Percentiles rank a stretch among this genome's conserved stretches.
Evolutionary conservation across 371 early-diverging fungal genomes (phyloP).

Genomic region (Phascolomyces articulosus): DNA sequence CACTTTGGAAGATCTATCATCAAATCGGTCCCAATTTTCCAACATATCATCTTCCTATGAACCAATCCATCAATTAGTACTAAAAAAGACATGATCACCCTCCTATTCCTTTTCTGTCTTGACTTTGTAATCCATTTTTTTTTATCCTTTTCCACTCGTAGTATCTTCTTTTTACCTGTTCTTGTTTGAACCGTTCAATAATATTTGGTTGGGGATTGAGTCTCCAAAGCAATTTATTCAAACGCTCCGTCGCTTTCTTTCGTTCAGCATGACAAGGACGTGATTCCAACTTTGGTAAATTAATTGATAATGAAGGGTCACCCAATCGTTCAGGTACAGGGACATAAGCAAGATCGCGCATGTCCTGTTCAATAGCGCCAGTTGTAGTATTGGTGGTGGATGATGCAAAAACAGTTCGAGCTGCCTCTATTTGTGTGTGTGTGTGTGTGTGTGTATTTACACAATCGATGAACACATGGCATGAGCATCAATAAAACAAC

Average conservation of each 20-base stretch:
- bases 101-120: no score
- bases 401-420: not conserved
- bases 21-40: slow-evolving; percentile 21
- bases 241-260: not conserved
- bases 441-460: no score
- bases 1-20: slow-evolving; percentile 16
- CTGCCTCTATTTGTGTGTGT: not conserved
- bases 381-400: no score
- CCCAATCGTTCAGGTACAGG: not conserved
- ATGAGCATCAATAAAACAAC: no score
- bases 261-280: not conserved
- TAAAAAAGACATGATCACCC: not conserved
- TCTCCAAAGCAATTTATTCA: slow-evolving; percentile 16
- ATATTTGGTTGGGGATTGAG: slow-evolving; percentile 4
- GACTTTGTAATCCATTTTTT: not conserved
- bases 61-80: not conserved
- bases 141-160: no score
- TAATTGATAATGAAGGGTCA: slow-evolving; percentile 2
- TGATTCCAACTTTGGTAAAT: slow-evolving; percentile 7
- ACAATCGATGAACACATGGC: no score
- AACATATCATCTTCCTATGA: slow-evolving; percentile 14
- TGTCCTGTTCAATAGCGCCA: not conserved
- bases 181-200: slow-evolving; percentile 15
- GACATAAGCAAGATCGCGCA: not conserved
- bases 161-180: slow-evolving; percentile 16